Evolutionary conservation across 1,284 basidiomycete genomes (phyloP), one percentile per base, ranked within the genome.

Genomic region (Pterulicium gracile): DNA sequence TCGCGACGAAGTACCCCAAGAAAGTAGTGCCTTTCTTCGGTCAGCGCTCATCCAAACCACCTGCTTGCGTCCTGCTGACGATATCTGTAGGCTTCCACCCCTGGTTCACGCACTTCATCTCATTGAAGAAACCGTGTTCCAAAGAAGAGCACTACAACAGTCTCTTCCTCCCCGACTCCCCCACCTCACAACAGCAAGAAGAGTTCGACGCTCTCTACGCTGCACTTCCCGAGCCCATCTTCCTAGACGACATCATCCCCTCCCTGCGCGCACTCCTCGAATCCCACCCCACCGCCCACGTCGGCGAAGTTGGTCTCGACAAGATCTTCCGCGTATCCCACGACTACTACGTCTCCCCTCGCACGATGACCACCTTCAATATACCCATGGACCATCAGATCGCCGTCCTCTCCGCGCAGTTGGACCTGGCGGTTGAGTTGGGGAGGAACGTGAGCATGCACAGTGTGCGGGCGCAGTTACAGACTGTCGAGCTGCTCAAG

Each of bases 301-400:
- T 92, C 3, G 88, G 88, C 36, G 89, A 92, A 66, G 81, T 92
- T 4, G 88, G 88, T 2, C 61, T 92, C 41, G 88, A 92, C 61
- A 77, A 81, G 35, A 68, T 69, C 5, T 84, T 82, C 52, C 77
- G 81, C 24, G 68, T 92, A 14, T 80, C 87, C 0, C 70, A 72
- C 49, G 63, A 77, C 45, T 69, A 65, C 27, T 63, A 63, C 18
- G 62, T 64, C 14, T 61, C 57, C 34, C 67, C 67, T 1, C 70
- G 75, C 21, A 61, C 67, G 52, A 61, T 88, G 41, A 81, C 85
- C 2, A 75, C 75, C 2, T 87, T 90, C 59, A 70, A 69, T 15
- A 75, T 83, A 15, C 84, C 87, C 10, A 59, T 88, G 36, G 68
- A 72, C 19, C 89, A 92, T 58, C 88, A 92, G 56, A 53, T 86